Evolutionary conservation across 768 basidiomycete species (phyloP).

Genomic region (Mrakia gelida): DNA sequence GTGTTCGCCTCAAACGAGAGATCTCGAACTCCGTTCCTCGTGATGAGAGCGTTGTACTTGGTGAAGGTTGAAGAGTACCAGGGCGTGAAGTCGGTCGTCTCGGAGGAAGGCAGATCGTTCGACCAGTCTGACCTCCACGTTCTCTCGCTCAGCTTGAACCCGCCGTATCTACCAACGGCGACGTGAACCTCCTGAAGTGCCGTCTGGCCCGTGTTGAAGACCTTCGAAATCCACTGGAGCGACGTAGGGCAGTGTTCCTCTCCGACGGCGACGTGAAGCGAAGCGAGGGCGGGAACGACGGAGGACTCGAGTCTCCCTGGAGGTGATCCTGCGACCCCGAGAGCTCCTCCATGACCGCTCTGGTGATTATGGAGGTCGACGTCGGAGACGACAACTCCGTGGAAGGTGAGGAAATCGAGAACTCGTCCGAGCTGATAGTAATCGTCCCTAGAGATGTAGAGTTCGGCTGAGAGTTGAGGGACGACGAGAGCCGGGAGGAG

Average conservation of each 20-base stretch:
- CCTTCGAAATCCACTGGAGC: not conserved
- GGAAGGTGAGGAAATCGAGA: too few relatives aligned
- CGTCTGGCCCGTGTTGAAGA: not conserved
- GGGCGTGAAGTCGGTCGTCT: too few relatives aligned
- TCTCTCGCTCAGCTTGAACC: not conserved
- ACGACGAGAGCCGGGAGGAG: not conserved
- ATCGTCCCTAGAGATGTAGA: not conserved
- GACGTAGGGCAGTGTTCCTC: not conserved
- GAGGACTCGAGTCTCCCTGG: not conserved
- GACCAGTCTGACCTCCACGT: not conserved
- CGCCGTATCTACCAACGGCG: not conserved
- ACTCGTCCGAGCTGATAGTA: not conserved
- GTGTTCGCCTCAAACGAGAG: too few relatives aligned
- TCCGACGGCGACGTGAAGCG: not conserved
- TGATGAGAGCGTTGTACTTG: too few relatives aligned
- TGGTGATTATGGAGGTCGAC: not conserved
- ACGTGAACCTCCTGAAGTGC: not conserved
- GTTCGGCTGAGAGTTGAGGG: not conserved
- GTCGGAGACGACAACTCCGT: not conserved
- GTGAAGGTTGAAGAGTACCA: too few relatives aligned
- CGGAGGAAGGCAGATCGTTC: not conserved
- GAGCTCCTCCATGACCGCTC: too few relatives aligned
- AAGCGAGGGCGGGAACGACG: not conserved
- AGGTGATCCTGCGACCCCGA: too few relatives aligned
- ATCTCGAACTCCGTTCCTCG: too few relatives aligned